Percentiles rank a stretch among this genome's conserved stretches.
phyloP scores from a whole-genome alignment of 306 rosid species.

The Cucurbita moschata region DNA sequence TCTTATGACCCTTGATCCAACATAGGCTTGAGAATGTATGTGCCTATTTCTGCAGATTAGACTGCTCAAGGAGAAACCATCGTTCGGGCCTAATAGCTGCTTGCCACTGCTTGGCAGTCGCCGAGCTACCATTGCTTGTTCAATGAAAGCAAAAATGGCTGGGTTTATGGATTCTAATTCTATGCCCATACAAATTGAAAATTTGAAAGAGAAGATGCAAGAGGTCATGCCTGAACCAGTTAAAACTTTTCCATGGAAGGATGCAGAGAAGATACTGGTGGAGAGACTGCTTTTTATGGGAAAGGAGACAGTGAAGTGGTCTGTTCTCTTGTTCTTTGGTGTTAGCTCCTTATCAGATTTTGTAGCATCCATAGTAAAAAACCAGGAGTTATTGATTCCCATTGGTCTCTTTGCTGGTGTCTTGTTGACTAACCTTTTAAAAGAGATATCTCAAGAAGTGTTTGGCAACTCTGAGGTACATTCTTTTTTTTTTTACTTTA shows the following conservation, averaged over 20 bases:
- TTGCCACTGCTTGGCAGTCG: neutral
- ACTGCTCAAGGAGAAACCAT: neutral
- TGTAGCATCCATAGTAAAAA: slow-evolving; percentile 18
- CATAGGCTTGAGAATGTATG: neutral
- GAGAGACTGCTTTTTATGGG: slow-evolving; percentile 16
- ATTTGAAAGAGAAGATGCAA: slow-evolving; percentile 19
- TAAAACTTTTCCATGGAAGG: slow-evolving; percentile 26
- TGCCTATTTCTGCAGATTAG: slow-evolving; percentile 14
- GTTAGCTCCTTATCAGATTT: slow-evolving; percentile 20
- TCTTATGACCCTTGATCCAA: neutral
- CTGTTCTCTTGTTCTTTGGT: slow-evolving; percentile 2
- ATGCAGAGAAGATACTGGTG: slow-evolving; percentile 17
- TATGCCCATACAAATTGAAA: neutral
- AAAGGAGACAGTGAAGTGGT: slow-evolving; percentile 21
- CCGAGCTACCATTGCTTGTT: neutral
- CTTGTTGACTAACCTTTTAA: slow-evolving; percentile 20
- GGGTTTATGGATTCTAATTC: slow-evolving; percentile 12
- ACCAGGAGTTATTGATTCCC: slow-evolving; percentile 26
- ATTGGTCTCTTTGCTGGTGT: slow-evolving; percentile 34
- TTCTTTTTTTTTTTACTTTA: neutral
- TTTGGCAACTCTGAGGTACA: slow-evolving; percentile 19
- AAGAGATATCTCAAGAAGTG: slow-evolving; percentile 18
- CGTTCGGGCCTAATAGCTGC: neutral
- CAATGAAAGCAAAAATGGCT: slow-evolving; percentile 16
- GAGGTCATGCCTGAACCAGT: slow-evolving; percentile 24